Percentiles rank a stretch among this genome's conserved stretches.
These are phyloP conservation scores for Hippophae tibetana DNA, from an alignment of 306 rosid genomes.

Conservation along the genomic window DNA sequence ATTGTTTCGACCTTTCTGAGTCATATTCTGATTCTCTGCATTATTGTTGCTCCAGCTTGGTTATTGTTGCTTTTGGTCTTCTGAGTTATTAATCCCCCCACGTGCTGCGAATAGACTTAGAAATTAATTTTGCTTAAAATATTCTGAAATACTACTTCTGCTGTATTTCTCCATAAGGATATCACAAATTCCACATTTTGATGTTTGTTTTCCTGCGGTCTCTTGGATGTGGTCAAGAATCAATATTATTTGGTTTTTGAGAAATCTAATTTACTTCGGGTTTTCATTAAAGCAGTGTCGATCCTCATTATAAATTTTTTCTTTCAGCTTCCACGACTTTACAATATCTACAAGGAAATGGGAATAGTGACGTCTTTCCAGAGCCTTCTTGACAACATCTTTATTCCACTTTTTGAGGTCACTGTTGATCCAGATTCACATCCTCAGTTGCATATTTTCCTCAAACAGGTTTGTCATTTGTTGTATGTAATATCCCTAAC, in stretches of 20 bases:
- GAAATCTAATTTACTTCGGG: neutral
- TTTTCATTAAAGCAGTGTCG: conserved; percentile 3
- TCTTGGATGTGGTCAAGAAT: neutral
- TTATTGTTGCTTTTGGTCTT: too few species aligned
- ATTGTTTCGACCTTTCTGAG: too few species aligned
- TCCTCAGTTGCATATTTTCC: conserved; percentile 90
- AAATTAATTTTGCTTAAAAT: too few species aligned
- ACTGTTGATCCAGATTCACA: conserved; percentile 96
- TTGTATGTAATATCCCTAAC: conserved; percentile 2
- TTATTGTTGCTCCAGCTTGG: too few species aligned
- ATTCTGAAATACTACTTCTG: too few species aligned
- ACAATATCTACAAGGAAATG: conserved; percentile 93
- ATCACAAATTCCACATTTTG: too few species aligned
- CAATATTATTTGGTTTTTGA: neutral
- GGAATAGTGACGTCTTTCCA: conserved; percentile 96
- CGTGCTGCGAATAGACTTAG: too few species aligned
- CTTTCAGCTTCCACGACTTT: conserved; percentile 85
- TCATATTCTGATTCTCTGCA: too few species aligned
- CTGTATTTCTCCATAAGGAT: too few species aligned
- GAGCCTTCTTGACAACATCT: conserved; percentile 94
- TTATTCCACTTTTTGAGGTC: conserved; percentile 89
- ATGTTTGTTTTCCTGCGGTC: too few species aligned
- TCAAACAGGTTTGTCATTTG: conserved; percentile 58
- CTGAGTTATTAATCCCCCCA: too few species aligned
- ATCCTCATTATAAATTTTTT: conserved; percentile 14